Percentiles rank a stretch among this genome's conserved stretches.
Conservation (phyloP, 208 protist genomes). For the Trypanosoma brucei region DNA sequence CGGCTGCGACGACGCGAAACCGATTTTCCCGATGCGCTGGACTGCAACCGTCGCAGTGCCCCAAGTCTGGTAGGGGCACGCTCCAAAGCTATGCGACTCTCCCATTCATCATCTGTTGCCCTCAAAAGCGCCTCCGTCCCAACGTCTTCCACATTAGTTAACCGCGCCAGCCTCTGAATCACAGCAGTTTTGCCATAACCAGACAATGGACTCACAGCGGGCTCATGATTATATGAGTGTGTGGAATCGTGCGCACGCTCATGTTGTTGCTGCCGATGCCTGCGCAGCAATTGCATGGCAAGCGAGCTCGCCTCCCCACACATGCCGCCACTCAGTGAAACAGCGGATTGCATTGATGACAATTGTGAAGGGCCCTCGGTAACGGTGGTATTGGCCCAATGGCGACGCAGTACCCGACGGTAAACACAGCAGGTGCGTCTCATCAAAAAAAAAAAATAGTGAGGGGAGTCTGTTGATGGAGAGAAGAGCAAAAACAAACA, state of each 20-base stretch:
- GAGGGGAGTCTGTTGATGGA: not conserved
- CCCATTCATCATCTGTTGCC: slow-evolving; percentile 16
- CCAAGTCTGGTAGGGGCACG: no score
- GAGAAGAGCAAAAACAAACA: not conserved
- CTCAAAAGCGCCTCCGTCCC: slow-evolving; percentile 2
- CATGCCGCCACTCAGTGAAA: not conserved
- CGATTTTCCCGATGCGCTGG: no score
- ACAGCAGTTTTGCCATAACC: slow-evolving; percentile 16
- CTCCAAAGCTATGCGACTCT: not conserved
- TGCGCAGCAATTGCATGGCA: not conserved
- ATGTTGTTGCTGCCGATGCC: slow-evolving; percentile 10
- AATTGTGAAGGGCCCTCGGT: not conserved
- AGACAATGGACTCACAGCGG: slow-evolving; percentile 1
- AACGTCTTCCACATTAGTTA: not conserved
- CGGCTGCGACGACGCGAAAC: no score
- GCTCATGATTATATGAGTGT: not conserved
- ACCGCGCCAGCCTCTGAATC: slow-evolving; percentile 2
- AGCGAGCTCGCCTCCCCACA: not conserved
- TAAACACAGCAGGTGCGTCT: not conserved
- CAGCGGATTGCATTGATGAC: no score
- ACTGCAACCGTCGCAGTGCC: no score
- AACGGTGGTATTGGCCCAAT: not conserved
- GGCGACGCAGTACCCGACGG: not conserved
- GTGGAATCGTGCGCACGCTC: not conserved
- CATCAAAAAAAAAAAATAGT: not conserved